These are phyloP conservation scores for Chlamydomonas sp. DNA, from an alignment of 139 green algal species.

Conservation along the genomic window DNA sequence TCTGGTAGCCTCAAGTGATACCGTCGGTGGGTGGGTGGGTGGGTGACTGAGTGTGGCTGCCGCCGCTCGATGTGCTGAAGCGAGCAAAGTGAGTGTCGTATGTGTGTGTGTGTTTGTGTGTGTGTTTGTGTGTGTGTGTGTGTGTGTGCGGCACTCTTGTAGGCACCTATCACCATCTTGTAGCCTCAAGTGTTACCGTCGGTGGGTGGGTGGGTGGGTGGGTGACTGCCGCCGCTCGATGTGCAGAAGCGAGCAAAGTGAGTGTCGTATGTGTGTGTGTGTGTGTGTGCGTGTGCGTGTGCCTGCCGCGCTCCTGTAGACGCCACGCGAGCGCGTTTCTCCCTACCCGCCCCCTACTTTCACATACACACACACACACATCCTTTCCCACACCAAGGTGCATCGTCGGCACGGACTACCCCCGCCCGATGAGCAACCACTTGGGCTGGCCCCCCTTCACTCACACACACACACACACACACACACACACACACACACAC, in stretches of 20 bases:
- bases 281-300: slow-evolving; percentile 70
- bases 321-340: slow-evolving; percentile 19
- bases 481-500: background rate
- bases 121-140: too few species aligned
- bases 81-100: too few species aligned
- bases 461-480: background rate
- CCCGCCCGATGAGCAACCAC: background rate
- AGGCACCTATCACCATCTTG: too few species aligned
- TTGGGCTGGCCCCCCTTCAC: background rate
- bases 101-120: too few species aligned
- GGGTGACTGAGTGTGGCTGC: too few species aligned
- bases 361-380: background rate
- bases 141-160: too few species aligned
- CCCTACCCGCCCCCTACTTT: background rate
- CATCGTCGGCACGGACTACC: background rate
- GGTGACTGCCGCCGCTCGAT: slow-evolving; percentile 74
- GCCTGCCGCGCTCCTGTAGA: slow-evolving; percentile 40
- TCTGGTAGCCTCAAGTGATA: too few species aligned
- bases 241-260: slow-evolving; percentile 74
- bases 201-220: too few species aligned
- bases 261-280: slow-evolving; percentile 57
- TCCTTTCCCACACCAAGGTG: background rate
- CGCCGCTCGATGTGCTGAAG: too few species aligned
- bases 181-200: too few species aligned
- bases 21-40: too few species aligned